Evolutionary conservation across 176 grass and related monocot species (phyloP), one percentile per base, ranked within the genome.

Genomic region (Pharus latifolius): DNA sequence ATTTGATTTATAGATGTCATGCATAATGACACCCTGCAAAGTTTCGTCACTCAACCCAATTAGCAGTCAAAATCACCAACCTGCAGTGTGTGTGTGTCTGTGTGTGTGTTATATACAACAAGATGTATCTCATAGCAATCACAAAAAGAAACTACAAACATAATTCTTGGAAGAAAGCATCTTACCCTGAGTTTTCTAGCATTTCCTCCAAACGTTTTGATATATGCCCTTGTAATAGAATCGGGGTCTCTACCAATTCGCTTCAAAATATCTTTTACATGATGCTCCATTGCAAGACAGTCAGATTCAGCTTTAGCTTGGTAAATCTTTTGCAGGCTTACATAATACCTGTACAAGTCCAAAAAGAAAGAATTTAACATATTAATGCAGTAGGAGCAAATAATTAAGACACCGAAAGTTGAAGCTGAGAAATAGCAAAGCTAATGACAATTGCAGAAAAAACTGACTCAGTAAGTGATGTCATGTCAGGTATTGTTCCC

Each of bases 401-500:
- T 57, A 24, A 10, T 51, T 50, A 37, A 15, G 30, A 46, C 28
- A 26, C 12, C 8, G 52, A 20, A 73, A 68, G 23, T 35, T 53
- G 23, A 60, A 79, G 25, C 31, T 58, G 43, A 49, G 31, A 42
- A 56, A 19, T 22, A 49, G 15, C 6, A 74, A 42, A 69, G 46
- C 30, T 64, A 44, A 60, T 44, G 13, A 54, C 20, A 35, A 28
- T 49, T 45, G 19, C 51, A 72, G 47, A n/a, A n/a, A 22, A 56
- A 54, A 85, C 83, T 82, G 29, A 93, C 94, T 98, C 94, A 2
- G 94, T 98, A 78, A 84, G 88, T 49, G 89, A 98, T 34, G 94
- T 98, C 94, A 98, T 98, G 70, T 98, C 89, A 82, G 94, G 94
- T 74, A 93, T 90, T 56, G 87, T 90, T 74, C 94, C 94, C 78